A percentile compares a stretch with the other conserved stretches of the same genome.
Conservation (phyloP, 2,329 filamentous ascomycete genomes). For the Fusarium nurragi region DNA sequence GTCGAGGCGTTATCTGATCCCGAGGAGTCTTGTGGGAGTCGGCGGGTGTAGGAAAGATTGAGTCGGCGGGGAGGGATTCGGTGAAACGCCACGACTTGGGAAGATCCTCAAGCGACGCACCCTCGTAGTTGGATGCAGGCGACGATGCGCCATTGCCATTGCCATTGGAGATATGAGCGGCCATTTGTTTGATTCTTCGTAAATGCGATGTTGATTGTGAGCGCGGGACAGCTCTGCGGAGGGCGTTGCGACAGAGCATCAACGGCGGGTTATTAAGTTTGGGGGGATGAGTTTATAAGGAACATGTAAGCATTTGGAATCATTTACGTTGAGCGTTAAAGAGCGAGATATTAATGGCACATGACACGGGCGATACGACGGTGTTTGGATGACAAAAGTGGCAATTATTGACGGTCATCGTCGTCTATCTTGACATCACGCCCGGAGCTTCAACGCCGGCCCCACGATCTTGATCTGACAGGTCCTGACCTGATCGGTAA, state of each 20-base stretch:
- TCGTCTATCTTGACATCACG: constrained; percentile 39
- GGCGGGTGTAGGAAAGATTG: constrained; percentile 80
- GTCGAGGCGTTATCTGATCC: constrained; percentile 77
- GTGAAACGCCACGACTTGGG: constrained; percentile 74
- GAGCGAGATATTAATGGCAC: neutral
- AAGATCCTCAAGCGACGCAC: constrained; percentile 61
- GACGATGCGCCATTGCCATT: constrained; percentile 45
- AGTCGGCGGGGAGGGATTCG: constrained; percentile 77
- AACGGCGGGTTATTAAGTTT: constrained; percentile 33
- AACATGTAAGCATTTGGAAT: constrained; percentile 20
- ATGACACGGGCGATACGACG: neutral
- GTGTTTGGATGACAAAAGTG: constrained; percentile 36
- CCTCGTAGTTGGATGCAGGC: constrained; percentile 32
- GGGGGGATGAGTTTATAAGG: constrained; percentile 4
- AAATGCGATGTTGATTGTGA: constrained; percentile 34
- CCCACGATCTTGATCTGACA: constrained; percentile 22
- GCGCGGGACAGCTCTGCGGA: constrained; percentile 47
- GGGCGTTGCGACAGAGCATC: constrained; percentile 50
- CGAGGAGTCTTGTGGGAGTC: constrained; percentile 84
- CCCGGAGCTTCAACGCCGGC: constrained; percentile 19
- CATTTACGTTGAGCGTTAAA: neutral
- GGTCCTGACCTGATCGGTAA: neutral
- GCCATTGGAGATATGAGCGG: constrained; percentile 48
- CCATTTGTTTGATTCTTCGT: constrained; percentile 45
- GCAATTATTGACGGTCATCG: constrained; percentile 24